These are phyloP conservation scores for Fusarium sp. DNA, from an alignment of 2,329 filamentous ascomycete species.

Conservation along the genomic window DNA sequence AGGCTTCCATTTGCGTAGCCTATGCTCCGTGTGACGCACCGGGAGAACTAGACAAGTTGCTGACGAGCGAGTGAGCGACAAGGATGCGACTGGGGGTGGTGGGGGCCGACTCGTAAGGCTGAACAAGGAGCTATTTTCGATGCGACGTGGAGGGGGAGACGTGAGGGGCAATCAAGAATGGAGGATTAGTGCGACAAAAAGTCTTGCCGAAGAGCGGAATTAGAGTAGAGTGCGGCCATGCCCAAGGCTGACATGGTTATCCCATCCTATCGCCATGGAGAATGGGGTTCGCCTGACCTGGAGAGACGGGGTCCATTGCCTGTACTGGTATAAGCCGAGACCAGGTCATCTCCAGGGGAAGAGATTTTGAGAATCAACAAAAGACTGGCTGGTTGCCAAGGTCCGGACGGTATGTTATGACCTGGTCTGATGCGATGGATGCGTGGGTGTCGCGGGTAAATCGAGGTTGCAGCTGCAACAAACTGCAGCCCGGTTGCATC, in stretches of 20 bases:
- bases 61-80: conserved; percentile 25
- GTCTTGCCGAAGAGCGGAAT: conserved; percentile 27
- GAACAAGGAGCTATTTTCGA: conserved; percentile 42
- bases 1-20: conserved; percentile 21
- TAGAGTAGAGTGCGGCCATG: conserved; percentile 7
- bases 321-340: conserved; percentile 32
- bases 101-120: conserved; percentile 43
- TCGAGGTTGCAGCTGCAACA: conserved; percentile 8
- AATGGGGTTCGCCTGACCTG: conserved; percentile 3
- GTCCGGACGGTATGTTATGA: not conserved
- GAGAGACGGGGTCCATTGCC: conserved; percentile 23
- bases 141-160: not conserved
- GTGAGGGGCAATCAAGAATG: conserved; percentile 9
- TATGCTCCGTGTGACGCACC: conserved; percentile 22
- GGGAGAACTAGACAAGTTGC: conserved; percentile 17
- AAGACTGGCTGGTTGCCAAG: not conserved
- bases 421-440: not conserved
- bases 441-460: not conserved
- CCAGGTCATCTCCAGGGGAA: conserved; percentile 8
- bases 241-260: conserved; percentile 16
- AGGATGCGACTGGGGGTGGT: conserved; percentile 35
- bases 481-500: not conserved
- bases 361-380: not conserved
- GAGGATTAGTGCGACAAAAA: conserved; percentile 10
- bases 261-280: not conserved